Conservation (phyloP, 768 basidiomycete species). For the Sporobolomyces roseus region DNA sequence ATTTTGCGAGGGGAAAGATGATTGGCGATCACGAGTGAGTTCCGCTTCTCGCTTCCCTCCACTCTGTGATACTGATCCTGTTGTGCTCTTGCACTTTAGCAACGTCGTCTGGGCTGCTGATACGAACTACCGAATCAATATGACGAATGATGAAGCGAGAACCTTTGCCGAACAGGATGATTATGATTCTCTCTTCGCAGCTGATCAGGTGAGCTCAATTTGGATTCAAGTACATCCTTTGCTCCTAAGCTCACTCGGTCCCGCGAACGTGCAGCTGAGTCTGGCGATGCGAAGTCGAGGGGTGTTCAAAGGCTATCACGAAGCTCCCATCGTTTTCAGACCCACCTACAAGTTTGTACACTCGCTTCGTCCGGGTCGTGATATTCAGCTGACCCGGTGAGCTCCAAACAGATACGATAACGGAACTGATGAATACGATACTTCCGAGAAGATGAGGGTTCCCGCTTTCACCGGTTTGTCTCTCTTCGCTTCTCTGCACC, state of each 20-base stretch:
- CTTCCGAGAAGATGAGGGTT: conserved; percentile 90
- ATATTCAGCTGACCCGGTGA: not conserved
- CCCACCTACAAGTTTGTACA: conserved; percentile 92
- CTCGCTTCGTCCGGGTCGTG: conserved; percentile 46
- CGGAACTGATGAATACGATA: conserved; percentile 76
- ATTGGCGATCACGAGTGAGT: conserved; percentile 86
- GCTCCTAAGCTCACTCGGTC: not conserved
- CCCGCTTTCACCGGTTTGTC: conserved; percentile 91
- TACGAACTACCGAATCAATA: conserved; percentile 87
- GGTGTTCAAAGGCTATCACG: conserved; percentile 77
- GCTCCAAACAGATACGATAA: conserved; percentile 46
- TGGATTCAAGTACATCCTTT: not conserved
- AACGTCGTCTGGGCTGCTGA: conserved; percentile 92
- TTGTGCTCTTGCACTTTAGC: conserved; percentile 51
- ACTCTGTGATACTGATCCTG: no score
- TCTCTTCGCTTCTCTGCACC: not conserved
- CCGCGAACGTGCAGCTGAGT: conserved; percentile 59
- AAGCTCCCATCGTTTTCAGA: conserved; percentile 83
- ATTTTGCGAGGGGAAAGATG: conserved; percentile 83
- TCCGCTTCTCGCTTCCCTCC: not conserved
- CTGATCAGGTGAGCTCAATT: conserved; percentile 68
- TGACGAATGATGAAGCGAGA: conserved; percentile 76
- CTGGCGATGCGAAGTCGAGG: conserved; percentile 66
- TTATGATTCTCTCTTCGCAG: conserved; percentile 67
- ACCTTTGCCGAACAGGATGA: conserved; percentile 62